A percentile compares a stretch with the other conserved stretches of the same genome.
phyloP scores from a whole-genome alignment of 2,329 filamentous ascomycete species.

The Hypoxylon sp. region DNA sequence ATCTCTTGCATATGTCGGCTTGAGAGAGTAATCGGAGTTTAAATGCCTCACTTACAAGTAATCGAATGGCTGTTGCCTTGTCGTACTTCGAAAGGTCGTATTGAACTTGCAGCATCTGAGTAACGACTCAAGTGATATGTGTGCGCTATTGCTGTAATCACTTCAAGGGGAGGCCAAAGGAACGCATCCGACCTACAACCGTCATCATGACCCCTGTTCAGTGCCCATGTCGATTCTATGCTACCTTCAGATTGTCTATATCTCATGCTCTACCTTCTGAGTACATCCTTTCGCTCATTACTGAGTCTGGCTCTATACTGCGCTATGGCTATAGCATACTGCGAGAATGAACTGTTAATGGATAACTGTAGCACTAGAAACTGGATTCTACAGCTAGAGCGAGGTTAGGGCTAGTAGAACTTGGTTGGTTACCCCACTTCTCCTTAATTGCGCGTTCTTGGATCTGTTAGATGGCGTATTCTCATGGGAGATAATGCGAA shows the following conservation, averaged over 20 bases:
- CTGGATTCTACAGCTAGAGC: background rate
- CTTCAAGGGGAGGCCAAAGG: constrained; percentile 1
- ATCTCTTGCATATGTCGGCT: background rate
- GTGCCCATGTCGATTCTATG: background rate
- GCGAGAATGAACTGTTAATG: background rate
- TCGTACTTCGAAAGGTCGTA: background rate
- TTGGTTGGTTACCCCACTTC: constrained; percentile 8
- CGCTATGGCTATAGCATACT: background rate
- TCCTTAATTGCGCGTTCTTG: constrained; percentile 1
- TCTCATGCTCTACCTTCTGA: background rate
- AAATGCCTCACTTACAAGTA: background rate
- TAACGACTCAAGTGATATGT: constrained; percentile 3
- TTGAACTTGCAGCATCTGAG: background rate
- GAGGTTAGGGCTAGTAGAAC: background rate
- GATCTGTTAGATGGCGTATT: constrained; percentile 8
- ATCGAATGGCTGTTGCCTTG: background rate
- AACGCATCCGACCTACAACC: background rate
- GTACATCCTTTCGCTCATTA: background rate
- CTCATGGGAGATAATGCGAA: constrained; percentile 7
- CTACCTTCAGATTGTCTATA: too few species aligned
- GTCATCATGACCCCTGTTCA: constrained; percentile 8
- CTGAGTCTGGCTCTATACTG: background rate
- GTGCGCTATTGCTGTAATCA: background rate
- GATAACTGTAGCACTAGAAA: background rate
- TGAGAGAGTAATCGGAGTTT: background rate